Evolutionary conservation across 148 eudicot species (phyloP).

Genomic region (Agrostemma githago): DNA sequence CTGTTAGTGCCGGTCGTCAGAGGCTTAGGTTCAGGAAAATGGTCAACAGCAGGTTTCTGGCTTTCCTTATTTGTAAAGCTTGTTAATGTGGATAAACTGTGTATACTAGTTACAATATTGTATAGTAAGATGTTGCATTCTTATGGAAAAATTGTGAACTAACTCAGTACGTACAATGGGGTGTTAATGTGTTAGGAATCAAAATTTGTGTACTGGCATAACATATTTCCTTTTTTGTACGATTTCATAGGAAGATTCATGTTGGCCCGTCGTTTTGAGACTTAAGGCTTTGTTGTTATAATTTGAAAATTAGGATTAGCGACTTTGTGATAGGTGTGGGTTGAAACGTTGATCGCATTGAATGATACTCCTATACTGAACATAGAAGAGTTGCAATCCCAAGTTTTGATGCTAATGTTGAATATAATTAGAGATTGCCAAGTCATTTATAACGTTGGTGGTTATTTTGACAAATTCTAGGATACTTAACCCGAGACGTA

Average conservation of each 20-base stretch:
- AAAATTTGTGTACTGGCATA: neutral
- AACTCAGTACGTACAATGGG: neutral
- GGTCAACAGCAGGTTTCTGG: slow-evolving; percentile 77
- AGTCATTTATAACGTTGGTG: neutral
- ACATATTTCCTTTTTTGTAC: neutral
- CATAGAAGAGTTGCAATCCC: neutral
- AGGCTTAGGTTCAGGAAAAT: slow-evolving; percentile 78
- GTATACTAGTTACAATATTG: neutral
- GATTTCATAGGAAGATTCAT: neutral
- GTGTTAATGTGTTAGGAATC: neutral
- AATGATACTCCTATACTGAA: slow-evolving; percentile 1
- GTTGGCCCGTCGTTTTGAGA: neutral
- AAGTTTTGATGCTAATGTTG: neutral
- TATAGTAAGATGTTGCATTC: neutral
- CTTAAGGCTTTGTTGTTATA: neutral
- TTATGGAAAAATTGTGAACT: neutral
- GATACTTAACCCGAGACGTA: neutral
- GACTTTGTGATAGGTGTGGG: neutral
- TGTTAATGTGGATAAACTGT: neutral
- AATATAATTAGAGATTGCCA: neutral
- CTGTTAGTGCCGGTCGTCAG: slow-evolving; percentile 94
- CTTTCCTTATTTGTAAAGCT: slow-evolving; percentile 18
- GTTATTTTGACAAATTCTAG: neutral
- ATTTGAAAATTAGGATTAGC: neutral
- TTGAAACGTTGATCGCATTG: neutral